phyloP scores from a whole-genome alignment of 257 asterid genomes.

The Coffea canephora region DNA sequence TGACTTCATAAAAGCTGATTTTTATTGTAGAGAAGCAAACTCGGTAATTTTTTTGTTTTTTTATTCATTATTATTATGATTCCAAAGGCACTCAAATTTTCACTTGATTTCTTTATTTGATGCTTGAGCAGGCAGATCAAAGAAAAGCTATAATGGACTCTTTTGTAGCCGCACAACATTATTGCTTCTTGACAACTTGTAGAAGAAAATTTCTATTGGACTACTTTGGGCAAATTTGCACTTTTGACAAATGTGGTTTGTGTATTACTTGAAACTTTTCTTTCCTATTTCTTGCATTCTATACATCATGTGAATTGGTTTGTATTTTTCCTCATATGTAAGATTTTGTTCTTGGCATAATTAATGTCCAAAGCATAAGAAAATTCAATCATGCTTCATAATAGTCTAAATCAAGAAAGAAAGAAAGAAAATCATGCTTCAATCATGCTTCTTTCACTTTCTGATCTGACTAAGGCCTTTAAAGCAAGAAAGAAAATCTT shows the following conservation, averaged over 20 bases:
- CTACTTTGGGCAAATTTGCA: slow-evolving; percentile 70
- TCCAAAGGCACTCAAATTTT: slow-evolving; percentile 4
- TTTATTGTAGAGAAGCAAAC: slow-evolving; percentile 74
- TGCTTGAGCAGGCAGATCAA: slow-evolving; percentile 61
- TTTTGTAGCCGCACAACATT: slow-evolving; percentile 68
- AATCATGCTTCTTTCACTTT: neutral
- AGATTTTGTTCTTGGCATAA: neutral
- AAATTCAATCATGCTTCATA: neutral
- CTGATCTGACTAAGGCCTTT: neutral
- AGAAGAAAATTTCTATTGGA: slow-evolving; percentile 83
- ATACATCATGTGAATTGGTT: neutral
- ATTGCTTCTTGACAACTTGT: slow-evolving; percentile 78
- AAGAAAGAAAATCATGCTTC: too few relatives aligned
- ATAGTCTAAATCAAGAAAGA: neutral
- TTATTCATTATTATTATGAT: neutral
- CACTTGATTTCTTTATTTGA: slow-evolving; percentile 17
- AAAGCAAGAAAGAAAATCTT: neutral
- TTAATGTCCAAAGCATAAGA: neutral
- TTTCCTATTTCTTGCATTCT: neutral
- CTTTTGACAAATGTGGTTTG: slow-evolving; percentile 63
- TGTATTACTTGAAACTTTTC: slow-evolving; percentile 17
- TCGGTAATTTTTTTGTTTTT: slow-evolving; percentile 37
- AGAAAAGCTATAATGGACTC: slow-evolving; percentile 80
- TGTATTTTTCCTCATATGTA: neutral
- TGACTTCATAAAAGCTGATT: slow-evolving; percentile 77